These are phyloP conservation scores for Sphaerulina musiva DNA, from an alignment of 2,329 filamentous ascomycete genomes.

Conservation along the genomic window DNA sequence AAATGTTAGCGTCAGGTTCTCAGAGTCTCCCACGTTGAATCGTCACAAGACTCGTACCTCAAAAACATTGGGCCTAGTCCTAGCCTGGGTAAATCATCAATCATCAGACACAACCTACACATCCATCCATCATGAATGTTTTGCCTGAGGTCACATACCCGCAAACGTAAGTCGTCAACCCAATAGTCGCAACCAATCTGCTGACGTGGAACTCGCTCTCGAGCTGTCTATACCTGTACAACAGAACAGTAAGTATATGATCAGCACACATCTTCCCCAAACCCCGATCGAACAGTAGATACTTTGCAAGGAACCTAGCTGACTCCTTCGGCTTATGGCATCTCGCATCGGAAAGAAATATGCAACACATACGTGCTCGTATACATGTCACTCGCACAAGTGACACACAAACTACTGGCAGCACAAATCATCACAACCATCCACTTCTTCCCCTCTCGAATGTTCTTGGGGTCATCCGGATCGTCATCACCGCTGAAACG, in stretches of 20 bases:
- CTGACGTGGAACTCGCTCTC: slow-evolving; percentile 66
- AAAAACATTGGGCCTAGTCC: slow-evolving; percentile 53
- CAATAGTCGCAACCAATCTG: slow-evolving; percentile 67
- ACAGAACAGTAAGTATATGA: too few species aligned
- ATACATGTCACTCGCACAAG: slow-evolving; percentile 45
- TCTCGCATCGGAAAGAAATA: too few species aligned
- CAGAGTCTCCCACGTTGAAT: neutral
- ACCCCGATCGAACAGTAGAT: too few species aligned
- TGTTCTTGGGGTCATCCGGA: slow-evolving; percentile 65
- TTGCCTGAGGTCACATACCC: neutral
- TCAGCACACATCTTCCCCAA: too few species aligned
- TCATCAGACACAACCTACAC: slow-evolving; percentile 46
- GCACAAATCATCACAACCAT: slow-evolving; percentile 68
- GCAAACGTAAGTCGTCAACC: slow-evolving; percentile 65
- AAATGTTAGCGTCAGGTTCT: neutral
- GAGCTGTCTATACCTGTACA: slow-evolving; percentile 54
- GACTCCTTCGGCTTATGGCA: too few species aligned
- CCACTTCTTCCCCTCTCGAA: slow-evolving; percentile 66
- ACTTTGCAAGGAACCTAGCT: too few species aligned
- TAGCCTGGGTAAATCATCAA: slow-evolving; percentile 34
- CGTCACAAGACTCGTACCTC: slow-evolving; percentile 18
- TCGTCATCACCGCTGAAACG: slow-evolving; percentile 69
- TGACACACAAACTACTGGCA: slow-evolving; percentile 67
- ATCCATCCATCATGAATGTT: neutral
- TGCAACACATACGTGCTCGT: slow-evolving; percentile 57